phyloP scores from a whole-genome alignment of 345 rosid species.

The Orychophragmus violaceus region DNA sequence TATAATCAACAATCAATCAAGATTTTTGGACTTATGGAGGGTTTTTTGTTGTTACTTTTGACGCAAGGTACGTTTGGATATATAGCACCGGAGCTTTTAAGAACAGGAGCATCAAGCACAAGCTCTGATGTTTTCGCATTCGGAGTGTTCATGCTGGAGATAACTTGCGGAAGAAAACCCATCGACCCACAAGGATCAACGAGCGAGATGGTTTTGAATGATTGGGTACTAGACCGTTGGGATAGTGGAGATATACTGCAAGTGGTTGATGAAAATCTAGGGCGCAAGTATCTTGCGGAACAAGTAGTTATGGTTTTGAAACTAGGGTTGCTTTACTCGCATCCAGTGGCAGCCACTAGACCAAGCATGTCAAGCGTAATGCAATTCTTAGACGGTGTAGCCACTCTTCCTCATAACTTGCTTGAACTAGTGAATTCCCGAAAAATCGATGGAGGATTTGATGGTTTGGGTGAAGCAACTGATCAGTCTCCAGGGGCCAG shows the following conservation, averaged over 20 bases:
- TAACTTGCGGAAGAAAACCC: slow-evolving; percentile 54
- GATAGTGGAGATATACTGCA: slow-evolving; percentile 18
- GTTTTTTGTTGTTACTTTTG: background rate
- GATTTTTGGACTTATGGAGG: background rate
- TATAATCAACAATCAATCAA: background rate
- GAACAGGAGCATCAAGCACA: slow-evolving; percentile 60
- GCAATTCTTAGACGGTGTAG: slow-evolving; percentile 24
- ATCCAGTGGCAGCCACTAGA: slow-evolving; percentile 33
- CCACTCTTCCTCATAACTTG: slow-evolving; percentile 20
- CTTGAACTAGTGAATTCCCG: slow-evolving; percentile 14
- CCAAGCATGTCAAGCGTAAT: slow-evolving; percentile 33
- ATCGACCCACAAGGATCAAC: slow-evolving; percentile 19
- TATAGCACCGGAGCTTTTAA: slow-evolving; percentile 65
- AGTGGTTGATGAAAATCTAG: slow-evolving; percentile 18
- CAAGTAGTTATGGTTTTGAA: slow-evolving; percentile 25
- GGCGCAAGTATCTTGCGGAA: slow-evolving; percentile 13
- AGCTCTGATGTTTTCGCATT: slow-evolving; percentile 65
- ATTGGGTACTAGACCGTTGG: slow-evolving; percentile 22
- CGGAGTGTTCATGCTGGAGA: slow-evolving; percentile 62
- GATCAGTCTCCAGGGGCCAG: background rate
- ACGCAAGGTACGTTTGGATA: slow-evolving; percentile 68
- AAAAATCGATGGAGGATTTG: slow-evolving; percentile 1
- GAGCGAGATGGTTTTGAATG: slow-evolving; percentile 11
- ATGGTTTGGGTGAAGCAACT: slow-evolving; percentile 3
- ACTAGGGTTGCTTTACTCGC: slow-evolving; percentile 23